These are phyloP conservation scores for Phyllostachys edulis DNA, from an alignment of 176 grass and related monocot genomes.

Conservation along the genomic window DNA sequence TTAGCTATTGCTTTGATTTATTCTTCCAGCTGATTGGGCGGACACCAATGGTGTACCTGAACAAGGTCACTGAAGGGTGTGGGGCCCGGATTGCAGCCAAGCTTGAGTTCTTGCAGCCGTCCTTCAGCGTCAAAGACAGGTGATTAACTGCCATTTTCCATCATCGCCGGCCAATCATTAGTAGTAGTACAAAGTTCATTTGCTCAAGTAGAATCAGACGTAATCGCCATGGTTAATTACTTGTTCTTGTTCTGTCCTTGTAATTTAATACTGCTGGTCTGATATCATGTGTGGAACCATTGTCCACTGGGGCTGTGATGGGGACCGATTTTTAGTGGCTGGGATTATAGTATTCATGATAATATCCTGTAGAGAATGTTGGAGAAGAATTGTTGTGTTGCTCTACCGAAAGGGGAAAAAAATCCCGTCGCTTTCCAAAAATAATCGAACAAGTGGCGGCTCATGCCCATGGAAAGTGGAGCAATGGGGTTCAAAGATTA, in stretches of 20 bases:
- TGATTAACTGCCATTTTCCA: background rate
- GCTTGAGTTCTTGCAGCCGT: constrained; percentile 86
- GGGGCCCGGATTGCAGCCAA: constrained; percentile 79
- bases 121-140: constrained; percentile 97
- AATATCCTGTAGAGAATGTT: background rate
- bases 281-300: too few relatives aligned
- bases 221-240: background rate
- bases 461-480: background rate
- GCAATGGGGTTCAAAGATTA: too few relatives aligned
- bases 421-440: background rate
- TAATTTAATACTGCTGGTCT: too few relatives aligned
- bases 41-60: constrained; percentile 89
- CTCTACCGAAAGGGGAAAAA: background rate
- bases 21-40: constrained; percentile 68
- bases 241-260: background rate
- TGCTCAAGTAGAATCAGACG: background rate
- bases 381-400: background rate
- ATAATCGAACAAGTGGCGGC: background rate
- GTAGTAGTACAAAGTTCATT: background rate
- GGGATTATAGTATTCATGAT: background rate
- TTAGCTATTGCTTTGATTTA: background rate
- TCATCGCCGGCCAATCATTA: background rate
- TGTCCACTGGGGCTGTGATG: too few relatives aligned
- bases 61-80: constrained; percentile 82
- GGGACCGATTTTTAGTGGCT: background rate